Base-by-base conservation (phyloP, 306 rosid genomes). In the Inga laurina region DNA sequence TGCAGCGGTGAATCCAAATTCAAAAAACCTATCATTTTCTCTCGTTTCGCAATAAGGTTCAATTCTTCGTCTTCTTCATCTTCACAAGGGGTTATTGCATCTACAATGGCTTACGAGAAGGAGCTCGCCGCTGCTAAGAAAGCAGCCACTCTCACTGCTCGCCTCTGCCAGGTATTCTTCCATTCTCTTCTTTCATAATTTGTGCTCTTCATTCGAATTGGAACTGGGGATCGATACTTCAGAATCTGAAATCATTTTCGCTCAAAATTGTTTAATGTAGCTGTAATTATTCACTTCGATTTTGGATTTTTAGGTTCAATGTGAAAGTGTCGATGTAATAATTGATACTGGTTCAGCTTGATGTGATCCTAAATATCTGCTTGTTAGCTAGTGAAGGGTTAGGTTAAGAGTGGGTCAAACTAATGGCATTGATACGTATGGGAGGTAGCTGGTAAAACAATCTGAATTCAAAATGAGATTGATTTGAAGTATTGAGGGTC, bases 41-140 rank as follows among this genome's bases (percentile, higher is more conserved):
- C 76, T 44, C 39, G 27, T 15, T 70, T 70, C 75, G 46, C 83
- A 62, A 34, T 44, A 32, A 73, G 78, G 19, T 22, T 78, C n/a
- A 72, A 61, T 32, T 75, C 86, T 4, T 46, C 64, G 39, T 21
- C 78, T 37, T 21, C 84, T 69, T 74, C 43, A 39, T 39, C n/a
- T 61, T 82, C 24, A 78, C 91, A 24, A 69, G 81, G 64, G 7
- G 32, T 85, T 9, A 1, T 86, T 8, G 30, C 79, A 82, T 88
- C 91, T 81, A 86, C 97, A 37, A 93, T 93, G 98, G 37, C 97
- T 84, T 95, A 92, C 89, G 93, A 93, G 35, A 93, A 91, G 77
- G 98, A 95, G 81, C 97, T 95, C 81, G 89, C 89, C 7, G 97
- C 99, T 78, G 99, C 99, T 24, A 95, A 86, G 87, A 92, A 88